These are phyloP conservation scores for Saccharum hybrid DNA, from an alignment of 202 grass and related monocot species.

Conservation along the genomic window DNA sequence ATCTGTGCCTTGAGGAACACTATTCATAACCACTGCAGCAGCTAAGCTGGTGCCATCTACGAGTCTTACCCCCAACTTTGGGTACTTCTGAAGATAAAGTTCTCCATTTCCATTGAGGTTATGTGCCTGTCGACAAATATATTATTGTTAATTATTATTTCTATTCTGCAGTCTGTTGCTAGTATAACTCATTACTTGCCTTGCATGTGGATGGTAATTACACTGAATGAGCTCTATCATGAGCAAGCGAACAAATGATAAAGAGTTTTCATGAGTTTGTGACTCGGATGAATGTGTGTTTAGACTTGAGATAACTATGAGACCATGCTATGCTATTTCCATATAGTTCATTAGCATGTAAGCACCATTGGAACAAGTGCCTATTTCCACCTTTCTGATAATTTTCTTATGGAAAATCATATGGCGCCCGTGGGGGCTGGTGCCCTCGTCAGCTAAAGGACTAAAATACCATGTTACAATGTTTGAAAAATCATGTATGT, in stretches of 20 bases:
- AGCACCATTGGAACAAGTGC: not conserved
- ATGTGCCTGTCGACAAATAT: slow-evolving; percentile 52
- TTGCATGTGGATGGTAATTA: slow-evolving; percentile 13
- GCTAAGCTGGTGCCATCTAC: slow-evolving; percentile 94
- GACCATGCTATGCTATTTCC: slow-evolving; percentile 1
- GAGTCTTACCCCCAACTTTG: slow-evolving; percentile 67
- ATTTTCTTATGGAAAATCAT: not conserved
- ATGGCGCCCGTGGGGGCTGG: too few relatives aligned
- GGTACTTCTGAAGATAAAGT: slow-evolving; percentile 79
- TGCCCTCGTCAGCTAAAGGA: too few relatives aligned
- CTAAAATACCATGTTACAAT: too few relatives aligned
- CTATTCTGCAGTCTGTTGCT: not conserved
- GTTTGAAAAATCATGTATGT: too few relatives aligned
- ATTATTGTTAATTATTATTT: slow-evolving; percentile 18
- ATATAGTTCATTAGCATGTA: not conserved
- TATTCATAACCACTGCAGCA: slow-evolving; percentile 69
- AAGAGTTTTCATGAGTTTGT: not conserved
- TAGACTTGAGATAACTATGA: not conserved
- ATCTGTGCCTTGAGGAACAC: slow-evolving; percentile 59
- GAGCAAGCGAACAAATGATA: not conserved
- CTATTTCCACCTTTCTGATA: not conserved
- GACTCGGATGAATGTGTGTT: not conserved
- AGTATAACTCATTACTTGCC: not conserved
- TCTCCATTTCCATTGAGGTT: slow-evolving; percentile 71
- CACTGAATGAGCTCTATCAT: not conserved